These are phyloP conservation scores for Arthrobotrys entomopaga DNA, from an alignment of 2,329 filamentous ascomycete genomes.

Conservation along the genomic window DNA sequence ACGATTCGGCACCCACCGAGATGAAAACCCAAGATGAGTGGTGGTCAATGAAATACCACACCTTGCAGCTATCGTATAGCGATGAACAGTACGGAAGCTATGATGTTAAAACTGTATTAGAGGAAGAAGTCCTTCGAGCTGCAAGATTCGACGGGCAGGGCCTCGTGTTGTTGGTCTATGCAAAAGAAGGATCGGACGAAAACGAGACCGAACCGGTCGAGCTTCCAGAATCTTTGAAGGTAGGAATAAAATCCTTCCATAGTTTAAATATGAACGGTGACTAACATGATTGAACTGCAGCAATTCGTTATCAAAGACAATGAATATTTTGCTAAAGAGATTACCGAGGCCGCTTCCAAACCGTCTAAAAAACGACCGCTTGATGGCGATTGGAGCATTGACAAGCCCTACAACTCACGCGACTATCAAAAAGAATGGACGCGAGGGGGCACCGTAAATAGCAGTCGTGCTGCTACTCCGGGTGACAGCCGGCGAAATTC, in stretches of 20 bases:
- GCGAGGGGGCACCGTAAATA: conserved; percentile 40
- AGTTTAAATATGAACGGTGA: not conserved
- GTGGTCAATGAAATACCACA: conserved; percentile 49
- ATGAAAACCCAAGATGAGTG: conserved; percentile 38
- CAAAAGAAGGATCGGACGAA: conserved; percentile 55
- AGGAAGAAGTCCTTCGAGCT: conserved; percentile 56
- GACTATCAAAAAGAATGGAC: conserved; percentile 40
- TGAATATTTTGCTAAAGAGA: conserved; percentile 56
- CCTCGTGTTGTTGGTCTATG: conserved; percentile 57
- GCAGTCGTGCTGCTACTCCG: conserved; percentile 44
- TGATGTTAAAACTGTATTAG: conserved; percentile 54
- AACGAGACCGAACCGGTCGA: conserved; percentile 24
- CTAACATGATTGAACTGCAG: conserved; percentile 33
- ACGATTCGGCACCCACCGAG: conserved; percentile 43
- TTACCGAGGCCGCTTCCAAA: conserved; percentile 28
- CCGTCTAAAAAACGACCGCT: conserved; percentile 37
- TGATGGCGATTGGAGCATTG: conserved; percentile 31
- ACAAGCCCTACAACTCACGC: conserved; percentile 16
- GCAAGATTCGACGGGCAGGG: conserved; percentile 57
- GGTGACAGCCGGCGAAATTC: conserved; percentile 47
- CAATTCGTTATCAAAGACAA: conserved; percentile 58
- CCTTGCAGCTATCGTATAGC: conserved; percentile 54
- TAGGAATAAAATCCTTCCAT: conserved; percentile 14
- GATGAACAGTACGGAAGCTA: conserved; percentile 56
- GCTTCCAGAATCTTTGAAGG: conserved; percentile 57